A percentile compares a stretch with the other conserved stretches of the same genome.
Conservation (phyloP, 1,139 yeast species). For the Hemisphaericaspora xylanilytica region DNA sequence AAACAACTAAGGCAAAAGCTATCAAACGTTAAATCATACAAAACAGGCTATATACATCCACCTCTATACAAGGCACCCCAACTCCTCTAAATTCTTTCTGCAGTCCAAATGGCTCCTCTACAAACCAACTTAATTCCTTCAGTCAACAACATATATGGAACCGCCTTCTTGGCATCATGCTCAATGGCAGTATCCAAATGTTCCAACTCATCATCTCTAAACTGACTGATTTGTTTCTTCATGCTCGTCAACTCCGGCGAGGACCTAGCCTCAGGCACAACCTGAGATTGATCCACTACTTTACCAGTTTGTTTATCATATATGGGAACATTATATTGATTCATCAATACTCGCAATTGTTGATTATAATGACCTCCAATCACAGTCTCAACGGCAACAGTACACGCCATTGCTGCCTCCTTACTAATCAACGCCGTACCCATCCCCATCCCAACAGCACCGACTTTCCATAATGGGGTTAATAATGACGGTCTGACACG, state of each 20-base stretch:
- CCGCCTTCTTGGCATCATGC: slow-evolving; percentile 89
- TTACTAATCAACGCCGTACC: slow-evolving; percentile 85
- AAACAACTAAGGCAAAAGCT: no score
- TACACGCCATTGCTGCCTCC: slow-evolving; percentile 99
- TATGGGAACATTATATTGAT: slow-evolving; percentile 51
- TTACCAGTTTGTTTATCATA: slow-evolving; percentile 44
- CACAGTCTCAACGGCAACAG: slow-evolving; percentile 98
- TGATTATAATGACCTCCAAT: slow-evolving; percentile 95
- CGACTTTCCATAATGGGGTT: slow-evolving; percentile 91
- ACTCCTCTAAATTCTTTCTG: slow-evolving; percentile 63
- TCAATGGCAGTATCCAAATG: slow-evolving; percentile 92
- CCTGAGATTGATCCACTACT: slow-evolving; percentile 20
- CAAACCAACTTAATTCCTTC: slow-evolving; percentile 85
- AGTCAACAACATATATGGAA: slow-evolving; percentile 84
- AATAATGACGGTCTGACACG: slow-evolving; percentile 87
- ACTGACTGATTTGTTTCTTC: slow-evolving; percentile 64
- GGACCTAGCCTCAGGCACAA: slow-evolving; percentile 26
- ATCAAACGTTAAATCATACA: neutral
- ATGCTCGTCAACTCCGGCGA: slow-evolving; percentile 59
- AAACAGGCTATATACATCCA: neutral
- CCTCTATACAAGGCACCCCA: neutral
- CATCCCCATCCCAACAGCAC: slow-evolving; percentile 84
- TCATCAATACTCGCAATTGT: slow-evolving; percentile 74
- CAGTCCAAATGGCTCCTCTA: slow-evolving; percentile 85
- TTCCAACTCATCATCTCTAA: slow-evolving; percentile 93